Conservation (phyloP, 169 alveolate genomes). For the Perkinsus olseni region DNA sequence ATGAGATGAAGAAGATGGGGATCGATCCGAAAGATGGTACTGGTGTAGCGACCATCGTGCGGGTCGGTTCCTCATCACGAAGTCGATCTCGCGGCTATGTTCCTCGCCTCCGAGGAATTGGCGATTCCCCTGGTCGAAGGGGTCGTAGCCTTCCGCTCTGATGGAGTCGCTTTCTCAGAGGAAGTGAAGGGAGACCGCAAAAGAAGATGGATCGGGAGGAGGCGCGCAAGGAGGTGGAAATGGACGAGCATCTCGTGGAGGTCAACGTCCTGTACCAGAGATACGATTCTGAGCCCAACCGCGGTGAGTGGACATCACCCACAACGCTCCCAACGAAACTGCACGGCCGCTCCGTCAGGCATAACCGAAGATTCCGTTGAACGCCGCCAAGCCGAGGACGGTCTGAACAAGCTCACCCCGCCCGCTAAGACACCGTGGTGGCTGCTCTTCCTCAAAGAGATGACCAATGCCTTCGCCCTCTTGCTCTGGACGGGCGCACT, state of each 20-base stretch:
- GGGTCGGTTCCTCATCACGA: no score
- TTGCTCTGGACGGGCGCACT: conserved; percentile 63
- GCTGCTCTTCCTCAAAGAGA: conserved; percentile 43
- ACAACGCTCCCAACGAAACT: no score
- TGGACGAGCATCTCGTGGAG: neutral
- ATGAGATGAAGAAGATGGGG: neutral
- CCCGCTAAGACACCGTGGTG: conserved; percentile 55
- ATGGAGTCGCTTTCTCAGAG: neutral
- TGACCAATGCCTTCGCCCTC: conserved; percentile 56
- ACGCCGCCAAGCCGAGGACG: conserved; percentile 19
- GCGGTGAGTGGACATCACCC: neutral
- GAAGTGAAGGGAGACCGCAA: neutral
- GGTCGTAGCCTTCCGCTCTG: no score
- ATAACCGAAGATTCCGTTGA: neutral
- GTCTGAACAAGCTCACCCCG: conserved; percentile 62
- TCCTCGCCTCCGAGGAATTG: no score
- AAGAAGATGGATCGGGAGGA: neutral
- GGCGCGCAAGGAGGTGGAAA: conserved; percentile 1
- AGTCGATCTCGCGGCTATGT: no score
- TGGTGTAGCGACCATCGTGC: neutral
- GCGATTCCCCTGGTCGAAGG: no score
- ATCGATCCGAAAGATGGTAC: neutral
- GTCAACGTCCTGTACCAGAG: neutral
- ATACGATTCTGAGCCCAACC: neutral
- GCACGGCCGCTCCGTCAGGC: neutral